Percentiles rank a stretch among this genome's conserved stretches.
Conservation (phyloP, 1,284 basidiomycete genomes). For the Acaromyces ingoldii region DNA sequence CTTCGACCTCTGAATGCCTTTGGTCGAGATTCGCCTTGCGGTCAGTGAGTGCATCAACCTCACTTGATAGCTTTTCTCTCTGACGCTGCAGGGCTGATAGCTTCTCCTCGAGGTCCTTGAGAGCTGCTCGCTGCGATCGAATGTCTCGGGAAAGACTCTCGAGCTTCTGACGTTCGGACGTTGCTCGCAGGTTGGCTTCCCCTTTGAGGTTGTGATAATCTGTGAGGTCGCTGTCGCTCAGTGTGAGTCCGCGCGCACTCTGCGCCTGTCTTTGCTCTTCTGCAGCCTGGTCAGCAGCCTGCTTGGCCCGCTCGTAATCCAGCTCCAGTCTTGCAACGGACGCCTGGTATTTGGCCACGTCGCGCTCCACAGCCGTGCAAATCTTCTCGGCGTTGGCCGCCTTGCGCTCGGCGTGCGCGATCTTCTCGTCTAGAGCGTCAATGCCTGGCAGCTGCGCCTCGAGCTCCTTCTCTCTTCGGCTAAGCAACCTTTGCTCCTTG, state of each 20-base stretch:
- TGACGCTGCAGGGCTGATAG: slow-evolving; percentile 64
- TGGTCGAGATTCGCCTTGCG: slow-evolving; percentile 57
- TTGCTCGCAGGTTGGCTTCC: slow-evolving; percentile 65
- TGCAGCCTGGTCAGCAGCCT: slow-evolving; percentile 49
- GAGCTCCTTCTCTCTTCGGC: slow-evolving; percentile 74
- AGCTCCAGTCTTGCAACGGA: slow-evolving; percentile 62
- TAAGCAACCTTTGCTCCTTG: slow-evolving; percentile 70
- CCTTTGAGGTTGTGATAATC: slow-evolving; percentile 71
- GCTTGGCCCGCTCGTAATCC: slow-evolving; percentile 66
- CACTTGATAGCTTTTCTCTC: slow-evolving; percentile 62
- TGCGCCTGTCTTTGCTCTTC: slow-evolving; percentile 72
- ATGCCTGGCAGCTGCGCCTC: slow-evolving; percentile 57
- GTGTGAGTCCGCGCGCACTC: slow-evolving; percentile 63
- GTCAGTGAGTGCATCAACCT: slow-evolving; percentile 59
- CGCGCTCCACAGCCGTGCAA: slow-evolving; percentile 64
- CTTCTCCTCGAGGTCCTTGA: slow-evolving; percentile 59
- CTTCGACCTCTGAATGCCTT: slow-evolving; percentile 16
- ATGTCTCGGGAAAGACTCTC: slow-evolving; percentile 77
- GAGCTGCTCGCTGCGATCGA: slow-evolving; percentile 65
- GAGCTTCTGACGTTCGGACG: slow-evolving; percentile 79
- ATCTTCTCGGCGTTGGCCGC: slow-evolving; percentile 65
- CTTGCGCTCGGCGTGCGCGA: slow-evolving; percentile 76
- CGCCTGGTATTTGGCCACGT: slow-evolving; percentile 64
- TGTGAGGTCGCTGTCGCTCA: slow-evolving; percentile 76
- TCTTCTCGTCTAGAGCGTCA: slow-evolving; percentile 69